phyloP scores from a whole-genome alignment of 1,139 yeast genomes.

The Scheffersomyces illinoinensis region DNA sequence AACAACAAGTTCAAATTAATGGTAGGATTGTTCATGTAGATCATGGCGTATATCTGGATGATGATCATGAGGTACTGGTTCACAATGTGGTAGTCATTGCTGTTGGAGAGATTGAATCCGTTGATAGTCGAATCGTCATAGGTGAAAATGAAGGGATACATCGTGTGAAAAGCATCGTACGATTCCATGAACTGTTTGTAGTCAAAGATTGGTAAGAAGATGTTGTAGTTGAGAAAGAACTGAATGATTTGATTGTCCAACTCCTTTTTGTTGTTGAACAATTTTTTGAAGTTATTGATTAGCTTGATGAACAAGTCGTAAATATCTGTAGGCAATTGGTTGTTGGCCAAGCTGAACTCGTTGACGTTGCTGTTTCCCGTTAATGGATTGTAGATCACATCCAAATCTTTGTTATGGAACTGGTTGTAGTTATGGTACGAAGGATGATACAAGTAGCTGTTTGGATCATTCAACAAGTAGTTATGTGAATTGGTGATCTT shows the following conservation, averaged over 20 bases:
- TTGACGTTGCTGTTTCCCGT: slow-evolving; percentile 24
- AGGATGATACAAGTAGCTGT: slow-evolving; percentile 46
- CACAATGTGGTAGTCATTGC: slow-evolving; percentile 49
- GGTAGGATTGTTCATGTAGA: slow-evolving; percentile 50
- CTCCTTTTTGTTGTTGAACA: slow-evolving; percentile 46
- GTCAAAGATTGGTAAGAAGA: slow-evolving; percentile 62
- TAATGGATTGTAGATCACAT: slow-evolving; percentile 45
- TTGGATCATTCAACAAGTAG: slow-evolving; percentile 44
- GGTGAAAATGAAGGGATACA: slow-evolving; percentile 54
- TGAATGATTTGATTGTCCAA: slow-evolving; percentile 54
- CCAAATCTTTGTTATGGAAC: slow-evolving; percentile 43
- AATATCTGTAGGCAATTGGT: slow-evolving; percentile 40
- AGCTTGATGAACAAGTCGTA: slow-evolving; percentile 48
- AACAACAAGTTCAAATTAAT: slow-evolving; percentile 42
- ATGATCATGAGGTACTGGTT: slow-evolving; percentile 54
- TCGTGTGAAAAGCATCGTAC: slow-evolving; percentile 58
- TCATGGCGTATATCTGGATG: slow-evolving; percentile 48
- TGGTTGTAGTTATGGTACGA: slow-evolving; percentile 40
- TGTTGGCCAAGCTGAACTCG: slow-evolving; percentile 6
- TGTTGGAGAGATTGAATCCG: slow-evolving; percentile 50
- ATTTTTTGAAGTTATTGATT: slow-evolving; percentile 47
- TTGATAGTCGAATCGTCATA: slow-evolving; percentile 52
- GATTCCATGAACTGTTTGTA: slow-evolving; percentile 56
- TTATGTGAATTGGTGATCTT: slow-evolving; percentile 51
- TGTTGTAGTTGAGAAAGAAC: slow-evolving; percentile 52